A percentile compares a stretch with the other conserved stretches of the same genome.
Evolutionary conservation across 495 filamentous ascomycete genomes (phyloP).

Genomic region (Neurospora terricola): DNA sequence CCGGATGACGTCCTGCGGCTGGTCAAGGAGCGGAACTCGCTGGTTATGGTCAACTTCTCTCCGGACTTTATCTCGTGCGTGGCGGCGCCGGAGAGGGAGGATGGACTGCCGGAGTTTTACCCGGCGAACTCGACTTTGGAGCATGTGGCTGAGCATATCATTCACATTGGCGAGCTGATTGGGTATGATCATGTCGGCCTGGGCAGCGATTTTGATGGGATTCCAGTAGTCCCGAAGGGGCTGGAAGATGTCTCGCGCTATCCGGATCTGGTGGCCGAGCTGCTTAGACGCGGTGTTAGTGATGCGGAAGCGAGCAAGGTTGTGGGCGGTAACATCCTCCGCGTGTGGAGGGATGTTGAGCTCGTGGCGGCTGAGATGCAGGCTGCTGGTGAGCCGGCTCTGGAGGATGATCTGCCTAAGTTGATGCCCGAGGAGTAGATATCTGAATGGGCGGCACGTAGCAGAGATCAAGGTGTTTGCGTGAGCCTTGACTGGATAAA

Average conservation of each 20-base stretch:
- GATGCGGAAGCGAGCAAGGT: constrained; percentile 58
- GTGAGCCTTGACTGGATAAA: background rate
- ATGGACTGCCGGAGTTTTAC: constrained; percentile 48
- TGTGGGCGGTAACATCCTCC: constrained; percentile 61
- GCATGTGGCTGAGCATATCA: constrained; percentile 68
- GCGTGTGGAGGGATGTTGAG: constrained; percentile 70
- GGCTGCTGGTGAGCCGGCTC: constrained; percentile 43
- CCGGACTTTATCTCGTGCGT: constrained; percentile 71
- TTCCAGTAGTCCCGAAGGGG: constrained; percentile 44
- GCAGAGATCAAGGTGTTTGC: background rate
- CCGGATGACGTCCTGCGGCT: constrained; percentile 59
- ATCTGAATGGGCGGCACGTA: background rate
- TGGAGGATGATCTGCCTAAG: constrained; percentile 47
- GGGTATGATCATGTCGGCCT: constrained; percentile 69
- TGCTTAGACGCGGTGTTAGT: constrained; percentile 56
- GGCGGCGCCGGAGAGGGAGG: constrained; percentile 39
- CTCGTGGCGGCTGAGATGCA: constrained; percentile 52
- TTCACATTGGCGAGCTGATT: constrained; percentile 56
- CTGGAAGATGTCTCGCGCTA: constrained; percentile 76
- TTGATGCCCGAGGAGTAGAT: background rate
- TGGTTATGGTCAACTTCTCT: constrained; percentile 72
- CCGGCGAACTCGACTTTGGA: constrained; percentile 60
- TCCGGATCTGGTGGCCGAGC: constrained; percentile 67
- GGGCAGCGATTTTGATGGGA: constrained; percentile 69
- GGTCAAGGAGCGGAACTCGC: constrained; percentile 46